A percentile compares a stretch with the other conserved stretches of the same genome.
Evolutionary conservation across 2,329 filamentous ascomycete species (phyloP).

Genomic region (Colletotrichum musicola): DNA sequence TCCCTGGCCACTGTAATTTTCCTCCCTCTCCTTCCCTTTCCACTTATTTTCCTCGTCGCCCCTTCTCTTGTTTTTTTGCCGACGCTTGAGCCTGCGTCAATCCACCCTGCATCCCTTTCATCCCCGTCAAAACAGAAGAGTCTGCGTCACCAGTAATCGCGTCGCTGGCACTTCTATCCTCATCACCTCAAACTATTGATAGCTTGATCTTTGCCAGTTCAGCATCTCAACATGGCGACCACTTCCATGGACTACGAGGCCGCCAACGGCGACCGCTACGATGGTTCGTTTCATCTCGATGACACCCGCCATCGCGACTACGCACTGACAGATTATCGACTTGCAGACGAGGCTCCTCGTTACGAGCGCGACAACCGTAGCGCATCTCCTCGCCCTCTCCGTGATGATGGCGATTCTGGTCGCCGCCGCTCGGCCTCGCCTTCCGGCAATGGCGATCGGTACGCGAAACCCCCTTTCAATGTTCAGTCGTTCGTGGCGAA

Average conservation of each 20-base stretch:
- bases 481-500: not conserved
- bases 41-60: not conserved
- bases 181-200: constrained; percentile 5
- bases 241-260: constrained; percentile 79
- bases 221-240: constrained; percentile 64
- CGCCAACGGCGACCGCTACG: constrained; percentile 75
- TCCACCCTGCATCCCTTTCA: constrained; percentile 22
- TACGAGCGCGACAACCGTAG: constrained; percentile 77
- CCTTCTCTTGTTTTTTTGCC: constrained; percentile 21
- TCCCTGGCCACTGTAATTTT: constrained; percentile 26
- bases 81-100: constrained; percentile 8
- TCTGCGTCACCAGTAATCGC: constrained; percentile 36
- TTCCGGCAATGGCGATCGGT: constrained; percentile 66
- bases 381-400: constrained; percentile 71
- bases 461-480: constrained; percentile 40
- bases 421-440: constrained; percentile 75
- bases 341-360: constrained; percentile 71
- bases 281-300: constrained; percentile 62
- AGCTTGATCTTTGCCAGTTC: not conserved
- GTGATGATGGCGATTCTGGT: constrained; percentile 70
- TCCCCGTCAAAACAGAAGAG: constrained; percentile 33
- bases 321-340: constrained; percentile 18
- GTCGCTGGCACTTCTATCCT: constrained; percentile 23
- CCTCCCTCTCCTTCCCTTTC: constrained; percentile 41
- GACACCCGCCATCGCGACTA: constrained; percentile 26